Conservation (phyloP, 257 asterid genomes). For the Ilex asprella region DNA sequence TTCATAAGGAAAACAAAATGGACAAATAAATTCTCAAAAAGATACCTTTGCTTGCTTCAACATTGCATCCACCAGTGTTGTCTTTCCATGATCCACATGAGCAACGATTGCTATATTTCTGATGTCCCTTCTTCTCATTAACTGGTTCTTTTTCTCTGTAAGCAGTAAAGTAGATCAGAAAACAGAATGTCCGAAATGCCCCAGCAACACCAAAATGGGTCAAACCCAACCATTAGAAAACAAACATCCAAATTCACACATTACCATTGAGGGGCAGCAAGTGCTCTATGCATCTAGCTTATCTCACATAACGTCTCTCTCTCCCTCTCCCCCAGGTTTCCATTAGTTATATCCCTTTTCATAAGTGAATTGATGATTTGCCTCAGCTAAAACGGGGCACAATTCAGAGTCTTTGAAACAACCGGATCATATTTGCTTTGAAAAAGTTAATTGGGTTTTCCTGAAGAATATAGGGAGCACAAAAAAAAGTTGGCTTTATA, state of each 20-base stretch:
- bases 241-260: background rate
- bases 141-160: constrained; percentile 51
- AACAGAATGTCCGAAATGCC: constrained; percentile 5
- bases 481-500: no score
- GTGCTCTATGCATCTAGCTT: background rate
- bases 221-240: background rate
- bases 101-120: constrained; percentile 97
- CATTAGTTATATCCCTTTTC: no score
- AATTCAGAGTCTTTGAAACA: no score
- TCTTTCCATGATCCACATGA: constrained; percentile 99
- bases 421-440: no score
- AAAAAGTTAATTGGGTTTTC: no score
- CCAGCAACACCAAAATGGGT: background rate
- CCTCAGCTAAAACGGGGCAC: no score
- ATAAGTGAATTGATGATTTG: no score
- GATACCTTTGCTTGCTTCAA: constrained; percentile 88
- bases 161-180: constrained; percentile 16
- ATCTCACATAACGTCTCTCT: no score
- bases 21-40: constrained; percentile 1
- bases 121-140: constrained; percentile 71
- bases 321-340: no score
- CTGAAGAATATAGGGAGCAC: no score
- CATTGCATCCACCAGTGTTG: constrained; percentile 94
- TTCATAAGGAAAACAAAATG: background rate
- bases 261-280: background rate